Evolutionary conservation across 345 rosid species (phyloP).

Genomic region (Citrus inodora): DNA sequence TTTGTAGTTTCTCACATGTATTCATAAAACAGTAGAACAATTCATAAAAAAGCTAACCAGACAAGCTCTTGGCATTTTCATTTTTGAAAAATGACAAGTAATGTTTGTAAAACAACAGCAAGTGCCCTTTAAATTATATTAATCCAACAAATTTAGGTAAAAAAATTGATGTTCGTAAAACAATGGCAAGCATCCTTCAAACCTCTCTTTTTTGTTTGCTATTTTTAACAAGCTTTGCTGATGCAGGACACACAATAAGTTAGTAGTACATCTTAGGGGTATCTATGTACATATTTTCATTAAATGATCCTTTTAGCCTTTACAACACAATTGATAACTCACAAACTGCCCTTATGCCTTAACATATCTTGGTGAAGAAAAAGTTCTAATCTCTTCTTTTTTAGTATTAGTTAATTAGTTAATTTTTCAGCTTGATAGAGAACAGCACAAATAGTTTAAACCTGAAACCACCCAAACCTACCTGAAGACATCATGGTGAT

Average conservation of each 20-base stretch:
- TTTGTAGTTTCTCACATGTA: background rate
- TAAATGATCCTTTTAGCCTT: background rate
- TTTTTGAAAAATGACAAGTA: background rate
- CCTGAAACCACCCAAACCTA: conserved; percentile 18
- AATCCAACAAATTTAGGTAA: no score
- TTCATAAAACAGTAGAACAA: background rate
- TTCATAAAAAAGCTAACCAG: no score
- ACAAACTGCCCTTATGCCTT: background rate
- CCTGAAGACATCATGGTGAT: conserved; percentile 76
- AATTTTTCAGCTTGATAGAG: background rate
- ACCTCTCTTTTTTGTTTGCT: background rate
- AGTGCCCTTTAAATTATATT: background rate
- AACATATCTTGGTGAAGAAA: background rate
- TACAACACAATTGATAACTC: background rate
- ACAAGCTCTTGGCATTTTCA: background rate
- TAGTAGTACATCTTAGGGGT: background rate
- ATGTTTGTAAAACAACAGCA: background rate
- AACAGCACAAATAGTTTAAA: background rate
- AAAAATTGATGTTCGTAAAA: background rate
- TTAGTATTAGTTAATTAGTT: background rate
- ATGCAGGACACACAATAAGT: background rate
- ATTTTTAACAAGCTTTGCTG: background rate
- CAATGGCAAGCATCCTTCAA: no score
- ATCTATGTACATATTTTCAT: background rate
- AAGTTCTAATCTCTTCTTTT: background rate